Evolutionary conservation across 139 green algal species (phyloP).

Genomic region (Nannochloris sp.): DNA sequence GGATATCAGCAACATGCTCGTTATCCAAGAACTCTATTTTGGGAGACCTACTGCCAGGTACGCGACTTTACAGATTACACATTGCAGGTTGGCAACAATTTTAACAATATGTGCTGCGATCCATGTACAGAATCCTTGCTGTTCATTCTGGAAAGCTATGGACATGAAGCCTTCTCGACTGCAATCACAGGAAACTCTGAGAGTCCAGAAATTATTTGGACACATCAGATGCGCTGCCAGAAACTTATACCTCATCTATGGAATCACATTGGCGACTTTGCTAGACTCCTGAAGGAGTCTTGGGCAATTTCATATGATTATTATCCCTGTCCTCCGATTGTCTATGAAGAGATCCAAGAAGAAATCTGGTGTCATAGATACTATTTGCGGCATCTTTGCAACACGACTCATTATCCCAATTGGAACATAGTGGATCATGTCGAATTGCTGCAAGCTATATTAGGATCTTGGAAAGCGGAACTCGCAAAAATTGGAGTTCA

Average conservation of each 20-base stretch:
- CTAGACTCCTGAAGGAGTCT: constrained; percentile 48
- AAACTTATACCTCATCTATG: constrained; percentile 68
- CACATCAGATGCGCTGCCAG: constrained; percentile 67
- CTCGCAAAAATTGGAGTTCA: constrained; percentile 55
- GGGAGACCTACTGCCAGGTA: constrained; percentile 66
- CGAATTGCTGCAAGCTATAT: constrained; percentile 75
- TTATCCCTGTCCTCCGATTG: constrained; percentile 73
- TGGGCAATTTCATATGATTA: constrained; percentile 73
- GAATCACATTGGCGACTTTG: constrained; percentile 61
- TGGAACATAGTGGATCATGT: constrained; percentile 82
- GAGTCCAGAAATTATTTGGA: constrained; percentile 92
- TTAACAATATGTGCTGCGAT: neutral
- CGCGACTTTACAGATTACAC: neutral
- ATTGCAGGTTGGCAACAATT: neutral
- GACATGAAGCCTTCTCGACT: constrained; percentile 61
- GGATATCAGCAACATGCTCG: constrained; percentile 21
- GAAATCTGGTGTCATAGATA: constrained; percentile 91
- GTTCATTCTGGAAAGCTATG: constrained; percentile 66
- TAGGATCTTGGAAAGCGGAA: constrained; percentile 79
- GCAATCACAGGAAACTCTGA: constrained; percentile 71
- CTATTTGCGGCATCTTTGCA: constrained; percentile 85
- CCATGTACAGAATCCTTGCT: constrained; percentile 65
- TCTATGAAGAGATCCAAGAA: constrained; percentile 75
- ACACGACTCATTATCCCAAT: constrained; percentile 61
- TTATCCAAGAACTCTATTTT: constrained; percentile 68